Conservation (phyloP, 768 basidiomycete genomes). For the Rhodotorula graminis region DNA sequence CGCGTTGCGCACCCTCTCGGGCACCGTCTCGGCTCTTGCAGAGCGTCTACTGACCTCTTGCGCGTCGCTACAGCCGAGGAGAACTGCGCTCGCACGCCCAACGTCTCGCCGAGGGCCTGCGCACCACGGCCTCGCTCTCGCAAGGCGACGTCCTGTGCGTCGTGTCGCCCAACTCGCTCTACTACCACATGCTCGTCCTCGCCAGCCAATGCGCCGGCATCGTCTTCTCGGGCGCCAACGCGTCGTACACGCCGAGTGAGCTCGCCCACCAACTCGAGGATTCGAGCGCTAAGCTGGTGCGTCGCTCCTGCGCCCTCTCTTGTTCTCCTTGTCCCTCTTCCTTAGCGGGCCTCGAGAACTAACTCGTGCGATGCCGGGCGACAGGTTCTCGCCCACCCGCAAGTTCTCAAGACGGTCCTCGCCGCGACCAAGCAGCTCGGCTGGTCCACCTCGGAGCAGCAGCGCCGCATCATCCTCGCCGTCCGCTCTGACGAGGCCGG, state of each 20-base stretch:
- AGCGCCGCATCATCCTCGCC: constrained; percentile 37
- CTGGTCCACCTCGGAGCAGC: constrained; percentile 33
- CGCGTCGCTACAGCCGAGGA: constrained; percentile 2
- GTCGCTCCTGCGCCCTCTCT: not conserved
- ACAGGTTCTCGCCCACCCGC: constrained; percentile 57
- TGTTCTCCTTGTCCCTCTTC: no score
- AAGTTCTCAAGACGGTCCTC: constrained; percentile 56
- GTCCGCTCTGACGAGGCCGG: constrained; percentile 41
- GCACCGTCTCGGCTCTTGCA: no score
- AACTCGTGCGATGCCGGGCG: no score
- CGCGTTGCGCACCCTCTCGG: no score
- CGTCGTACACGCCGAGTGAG: constrained; percentile 67
- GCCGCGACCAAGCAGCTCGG: constrained; percentile 58
- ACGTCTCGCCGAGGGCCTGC: constrained; percentile 26
- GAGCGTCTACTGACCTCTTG: not conserved
- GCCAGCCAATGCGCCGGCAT: constrained; percentile 35
- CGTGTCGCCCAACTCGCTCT: constrained; percentile 40
- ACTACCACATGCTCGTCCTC: constrained; percentile 33
- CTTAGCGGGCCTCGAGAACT: not conserved
- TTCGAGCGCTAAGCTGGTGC: constrained; percentile 59
- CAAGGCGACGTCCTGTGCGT: constrained; percentile 29
- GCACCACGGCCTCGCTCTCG: not conserved
- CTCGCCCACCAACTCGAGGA: constrained; percentile 68
- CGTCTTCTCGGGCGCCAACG: constrained; percentile 46
- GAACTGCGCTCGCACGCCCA: constrained; percentile 15